These are phyloP conservation scores for Tephrocybe sp. DNA, from an alignment of 768 basidiomycete genomes.

Conservation along the genomic window DNA sequence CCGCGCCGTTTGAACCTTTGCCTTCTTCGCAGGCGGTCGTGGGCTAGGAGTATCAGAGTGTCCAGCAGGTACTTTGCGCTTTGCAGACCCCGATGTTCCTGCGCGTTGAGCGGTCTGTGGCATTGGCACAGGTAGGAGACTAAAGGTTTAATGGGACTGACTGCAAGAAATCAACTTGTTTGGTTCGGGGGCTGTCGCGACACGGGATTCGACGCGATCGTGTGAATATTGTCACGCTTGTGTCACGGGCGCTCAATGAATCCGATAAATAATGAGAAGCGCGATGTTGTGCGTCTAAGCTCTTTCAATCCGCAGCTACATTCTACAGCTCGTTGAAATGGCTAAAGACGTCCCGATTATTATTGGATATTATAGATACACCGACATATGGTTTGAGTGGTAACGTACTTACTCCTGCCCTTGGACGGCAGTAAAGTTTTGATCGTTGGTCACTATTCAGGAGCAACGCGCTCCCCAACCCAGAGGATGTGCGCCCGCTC, in stretches of 20 bases:
- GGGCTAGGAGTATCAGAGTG: slow-evolving; percentile 45
- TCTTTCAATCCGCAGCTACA: slow-evolving; percentile 3
- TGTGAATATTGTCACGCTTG: slow-evolving; percentile 13
- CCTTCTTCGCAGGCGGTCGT: slow-evolving; percentile 48
- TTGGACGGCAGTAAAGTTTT: neutral
- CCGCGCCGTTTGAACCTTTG: slow-evolving; percentile 64
- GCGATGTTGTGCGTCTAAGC: slow-evolving; percentile 4
- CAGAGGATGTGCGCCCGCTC: slow-evolving; percentile 56
- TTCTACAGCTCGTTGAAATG: slow-evolving; percentile 17
- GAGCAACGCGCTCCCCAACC: slow-evolving; percentile 53
- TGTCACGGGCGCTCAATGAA: neutral
- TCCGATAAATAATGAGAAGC: slow-evolving; percentile 1
- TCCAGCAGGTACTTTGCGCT: slow-evolving; percentile 43
- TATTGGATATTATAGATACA: slow-evolving; percentile 79
- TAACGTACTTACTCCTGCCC: slow-evolving; percentile 21
- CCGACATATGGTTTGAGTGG: slow-evolving; percentile 86
- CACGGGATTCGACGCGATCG: slow-evolving; percentile 10
- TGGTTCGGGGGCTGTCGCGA: slow-evolving; percentile 10
- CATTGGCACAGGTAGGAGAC: slow-evolving; percentile 37
- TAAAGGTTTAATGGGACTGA: too few species aligned
- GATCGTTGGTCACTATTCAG: slow-evolving; percentile 32
- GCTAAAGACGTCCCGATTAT: slow-evolving; percentile 38
- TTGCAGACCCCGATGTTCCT: slow-evolving; percentile 35
- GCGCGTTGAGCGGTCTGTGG: slow-evolving; percentile 65
- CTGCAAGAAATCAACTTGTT: slow-evolving; percentile 26